These are phyloP conservation scores for Antitrichia curtipendula DNA, from an alignment of 225 moss, liverwort and hornwort genomes.

Conservation along the genomic window DNA sequence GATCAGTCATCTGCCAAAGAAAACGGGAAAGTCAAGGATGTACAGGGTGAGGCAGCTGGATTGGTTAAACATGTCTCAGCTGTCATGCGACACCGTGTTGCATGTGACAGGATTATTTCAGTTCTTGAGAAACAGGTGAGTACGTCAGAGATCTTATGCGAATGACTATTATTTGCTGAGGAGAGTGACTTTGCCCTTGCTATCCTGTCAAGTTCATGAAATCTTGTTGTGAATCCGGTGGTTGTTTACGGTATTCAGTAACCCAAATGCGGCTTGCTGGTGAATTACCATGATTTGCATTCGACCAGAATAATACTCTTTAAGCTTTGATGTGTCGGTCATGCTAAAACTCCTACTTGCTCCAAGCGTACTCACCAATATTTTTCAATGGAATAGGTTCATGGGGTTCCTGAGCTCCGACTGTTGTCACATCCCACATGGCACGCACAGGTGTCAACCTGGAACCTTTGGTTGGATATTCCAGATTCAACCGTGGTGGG, in stretches of 20 bases:
- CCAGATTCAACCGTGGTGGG: slow-evolving; percentile 33
- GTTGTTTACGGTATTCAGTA: neutral
- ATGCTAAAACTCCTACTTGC: neutral
- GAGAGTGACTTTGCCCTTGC: neutral
- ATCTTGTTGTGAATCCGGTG: neutral
- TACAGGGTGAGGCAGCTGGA: slow-evolving; percentile 42
- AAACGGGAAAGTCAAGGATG: slow-evolving; percentile 42
- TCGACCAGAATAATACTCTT: neutral
- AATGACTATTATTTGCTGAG: neutral
- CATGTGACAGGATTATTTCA: slow-evolving; percentile 41
- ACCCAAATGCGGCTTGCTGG: neutral
- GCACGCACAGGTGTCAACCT: slow-evolving; percentile 87
- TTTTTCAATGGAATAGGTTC: slow-evolving; percentile 33
- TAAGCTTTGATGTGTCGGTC: neutral
- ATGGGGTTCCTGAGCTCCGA: slow-evolving; percentile 66
- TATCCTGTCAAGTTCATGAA: neutral
- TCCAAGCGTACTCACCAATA: neutral
- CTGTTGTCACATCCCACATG: slow-evolving; percentile 80
- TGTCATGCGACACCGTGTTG: slow-evolving; percentile 67
- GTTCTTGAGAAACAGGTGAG: slow-evolving; percentile 83
- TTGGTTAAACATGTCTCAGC: slow-evolving; percentile 66
- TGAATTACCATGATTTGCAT: neutral
- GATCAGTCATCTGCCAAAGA: slow-evolving; percentile 17
- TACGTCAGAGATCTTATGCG: neutral
- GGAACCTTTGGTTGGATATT: slow-evolving; percentile 79